Evolutionary conservation across 495 filamentous ascomycete species (phyloP).

Genomic region (Aspergillus cristatus): DNA sequence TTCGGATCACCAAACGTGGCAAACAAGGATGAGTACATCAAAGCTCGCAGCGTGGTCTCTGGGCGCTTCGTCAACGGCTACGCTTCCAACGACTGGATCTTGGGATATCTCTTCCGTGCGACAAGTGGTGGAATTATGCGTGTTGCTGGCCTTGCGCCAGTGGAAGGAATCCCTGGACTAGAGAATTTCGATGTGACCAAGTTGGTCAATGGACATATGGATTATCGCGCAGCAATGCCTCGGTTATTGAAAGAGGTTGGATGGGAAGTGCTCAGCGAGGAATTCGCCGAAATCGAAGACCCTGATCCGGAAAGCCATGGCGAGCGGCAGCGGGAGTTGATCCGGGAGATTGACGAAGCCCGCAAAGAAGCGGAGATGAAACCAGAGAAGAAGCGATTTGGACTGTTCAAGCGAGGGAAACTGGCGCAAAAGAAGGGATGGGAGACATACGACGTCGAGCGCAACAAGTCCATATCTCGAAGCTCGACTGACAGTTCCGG

Average conservation of each 20-base stretch:
- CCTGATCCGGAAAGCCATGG: slow-evolving; percentile 90
- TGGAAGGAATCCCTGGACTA: slow-evolving; percentile 67
- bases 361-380: slow-evolving; percentile 73
- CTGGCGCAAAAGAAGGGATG: slow-evolving; percentile 75
- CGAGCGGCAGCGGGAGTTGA: slow-evolving; percentile 82
- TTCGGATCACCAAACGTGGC: slow-evolving; percentile 90
- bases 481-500: slow-evolving; percentile 20
- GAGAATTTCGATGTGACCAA: slow-evolving; percentile 89
- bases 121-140: slow-evolving; percentile 88
- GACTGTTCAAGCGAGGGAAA: slow-evolving; percentile 71
- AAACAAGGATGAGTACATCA: slow-evolving; percentile 83
- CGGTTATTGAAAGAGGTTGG: slow-evolving; percentile 73
- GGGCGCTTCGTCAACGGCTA: slow-evolving; percentile 94
- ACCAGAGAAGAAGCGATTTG: slow-evolving; percentile 62
- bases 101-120: slow-evolving; percentile 93
- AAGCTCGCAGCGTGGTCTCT: slow-evolving; percentile 68
- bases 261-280: slow-evolving; percentile 83
- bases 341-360: slow-evolving; percentile 93
- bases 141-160: slow-evolving; percentile 76
- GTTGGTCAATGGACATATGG: slow-evolving; percentile 89
- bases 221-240: slow-evolving; percentile 88
- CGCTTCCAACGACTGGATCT: slow-evolving; percentile 91
- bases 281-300: slow-evolving; percentile 96
- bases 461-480: slow-evolving; percentile 13
- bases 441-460: slow-evolving; percentile 77